A percentile compares a stretch with the other conserved stretches of the same genome.
phyloP scores from a whole-genome alignment of 805 yeast species.

The Lipomyces oligophaga region DNA sequence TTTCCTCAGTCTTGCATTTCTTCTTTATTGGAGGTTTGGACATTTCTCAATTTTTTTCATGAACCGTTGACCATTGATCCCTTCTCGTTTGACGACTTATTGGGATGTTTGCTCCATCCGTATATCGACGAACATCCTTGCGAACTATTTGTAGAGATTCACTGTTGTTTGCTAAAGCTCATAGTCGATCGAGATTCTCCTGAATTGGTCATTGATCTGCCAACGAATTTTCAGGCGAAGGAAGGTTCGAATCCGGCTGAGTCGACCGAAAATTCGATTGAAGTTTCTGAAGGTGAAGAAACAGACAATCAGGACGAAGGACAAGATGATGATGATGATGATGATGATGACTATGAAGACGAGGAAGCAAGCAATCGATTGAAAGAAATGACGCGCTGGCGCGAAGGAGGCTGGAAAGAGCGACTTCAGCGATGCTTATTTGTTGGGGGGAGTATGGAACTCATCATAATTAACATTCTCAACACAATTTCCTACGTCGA shows the following conservation, averaged over 20 bases:
- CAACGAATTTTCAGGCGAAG: slow-evolving; percentile 1
- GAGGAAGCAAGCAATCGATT: background rate
- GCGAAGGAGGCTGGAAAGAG: slow-evolving; percentile 68
- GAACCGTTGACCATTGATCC: slow-evolving; percentile 62
- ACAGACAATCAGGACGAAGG: background rate
- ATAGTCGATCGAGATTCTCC: slow-evolving; percentile 16
- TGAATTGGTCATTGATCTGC: slow-evolving; percentile 16
- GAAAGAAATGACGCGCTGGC: slow-evolving; percentile 31
- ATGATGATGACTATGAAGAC: background rate
- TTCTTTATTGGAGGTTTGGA: slow-evolving; percentile 59
- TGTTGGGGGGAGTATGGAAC: slow-evolving; percentile 82
- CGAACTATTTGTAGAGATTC: slow-evolving; percentile 29
- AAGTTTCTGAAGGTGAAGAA: background rate
- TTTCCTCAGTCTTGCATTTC: slow-evolving; percentile 29
- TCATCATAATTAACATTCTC: slow-evolving; percentile 68
- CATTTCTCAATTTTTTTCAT: slow-evolving; percentile 67
- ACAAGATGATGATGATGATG: background rate
- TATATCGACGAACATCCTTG: slow-evolving; percentile 19
- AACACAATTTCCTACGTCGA: slow-evolving; percentile 57
- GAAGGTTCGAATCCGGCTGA: background rate
- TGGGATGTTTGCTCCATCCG: slow-evolving; percentile 47
- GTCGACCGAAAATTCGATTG: background rate
- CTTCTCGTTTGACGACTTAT: slow-evolving; percentile 74
- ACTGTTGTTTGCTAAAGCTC: slow-evolving; percentile 26
- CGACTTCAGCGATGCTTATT: slow-evolving; percentile 69